Base-by-base conservation (phyloP, 2,329 filamentous ascomycete species). In the Phyllosticta capitalensis region DNA sequence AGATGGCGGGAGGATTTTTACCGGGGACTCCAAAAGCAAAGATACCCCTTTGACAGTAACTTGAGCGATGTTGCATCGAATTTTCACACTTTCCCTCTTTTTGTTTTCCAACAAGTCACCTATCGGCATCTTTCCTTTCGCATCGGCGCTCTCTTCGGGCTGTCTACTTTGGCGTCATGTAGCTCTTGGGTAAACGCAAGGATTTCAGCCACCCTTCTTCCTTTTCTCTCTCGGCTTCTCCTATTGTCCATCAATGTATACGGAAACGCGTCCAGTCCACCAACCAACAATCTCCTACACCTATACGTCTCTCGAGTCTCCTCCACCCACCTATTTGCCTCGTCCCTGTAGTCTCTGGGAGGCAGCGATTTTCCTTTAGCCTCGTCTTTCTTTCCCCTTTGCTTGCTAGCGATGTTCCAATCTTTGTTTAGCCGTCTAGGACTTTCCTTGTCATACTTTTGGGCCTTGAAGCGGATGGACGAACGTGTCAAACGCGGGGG, bases 91-190 rank as follows among this genome's bases (percentile, higher is more conserved):
- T 54, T 38, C 30, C 50, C 28, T 53, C 24, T 9, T 22, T 58
- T 58, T 58, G 24, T 28, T 38, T 54, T 48, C 30, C 30, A 10
- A 58, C 54, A 51, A 30, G 38, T 58, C 56, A 52, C 56, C 54
- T n/a, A 52, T 33, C 56, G 54, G 56, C 56, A 58, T 58, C 21
- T 54, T 50, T 53, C 48, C n/a, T 52, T 54, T 56, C 54, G 33
- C 56, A 58, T 58, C 50, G 56, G 56, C 56, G 56, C 54, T 58
- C 22, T 19, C 28, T 38, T 20, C 19, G 30, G 55, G 51, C 49
- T 52, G 10, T 38, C 45, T 48, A 50, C 22, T 58, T 54, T 21
- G 50, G 56, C 48, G 26, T 58, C 21, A 24, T 24, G 52, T n/a
- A 54, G 51, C 30, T 54, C 19, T 54, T 54, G 56, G 56, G 50